phyloP scores from a whole-genome alignment of 2,329 filamentous ascomycete genomes.

The Botrytis sinoallii region DNA sequence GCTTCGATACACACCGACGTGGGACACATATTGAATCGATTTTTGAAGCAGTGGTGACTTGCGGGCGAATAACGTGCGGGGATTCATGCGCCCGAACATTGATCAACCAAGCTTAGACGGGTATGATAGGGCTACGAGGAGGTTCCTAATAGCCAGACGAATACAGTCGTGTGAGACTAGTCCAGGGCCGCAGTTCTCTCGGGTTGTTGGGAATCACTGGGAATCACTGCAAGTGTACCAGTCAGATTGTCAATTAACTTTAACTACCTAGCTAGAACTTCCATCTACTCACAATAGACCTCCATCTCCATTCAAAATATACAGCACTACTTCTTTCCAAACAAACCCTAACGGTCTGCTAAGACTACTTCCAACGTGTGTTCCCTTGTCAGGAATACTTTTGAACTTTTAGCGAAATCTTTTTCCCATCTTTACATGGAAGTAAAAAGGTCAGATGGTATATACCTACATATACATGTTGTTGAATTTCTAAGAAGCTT shows the following conservation, averaged over 20 bases:
- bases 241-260: neutral
- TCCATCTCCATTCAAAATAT: neutral
- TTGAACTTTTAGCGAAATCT: neutral
- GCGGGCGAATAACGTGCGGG: too few species aligned
- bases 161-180: neutral
- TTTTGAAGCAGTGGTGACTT: neutral
- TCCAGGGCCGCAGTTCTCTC: neutral
- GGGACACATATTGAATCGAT: neutral
- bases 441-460: neutral
- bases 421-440: neutral
- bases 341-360: neutral
- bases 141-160: neutral
- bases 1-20: neutral
- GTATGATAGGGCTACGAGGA: neutral
- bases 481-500: neutral
- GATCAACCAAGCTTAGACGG: neutral
- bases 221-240: neutral
- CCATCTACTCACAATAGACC: neutral
- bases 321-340: neutral
- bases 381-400: neutral
- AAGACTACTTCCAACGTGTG: neutral
- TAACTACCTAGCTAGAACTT: neutral
- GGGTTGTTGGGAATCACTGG: too few species aligned
- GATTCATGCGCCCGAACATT: too few species aligned
- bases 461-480: too few species aligned